Conservation (phyloP, 176 grass and related monocot species). For the Hordeum marinum region DNA sequence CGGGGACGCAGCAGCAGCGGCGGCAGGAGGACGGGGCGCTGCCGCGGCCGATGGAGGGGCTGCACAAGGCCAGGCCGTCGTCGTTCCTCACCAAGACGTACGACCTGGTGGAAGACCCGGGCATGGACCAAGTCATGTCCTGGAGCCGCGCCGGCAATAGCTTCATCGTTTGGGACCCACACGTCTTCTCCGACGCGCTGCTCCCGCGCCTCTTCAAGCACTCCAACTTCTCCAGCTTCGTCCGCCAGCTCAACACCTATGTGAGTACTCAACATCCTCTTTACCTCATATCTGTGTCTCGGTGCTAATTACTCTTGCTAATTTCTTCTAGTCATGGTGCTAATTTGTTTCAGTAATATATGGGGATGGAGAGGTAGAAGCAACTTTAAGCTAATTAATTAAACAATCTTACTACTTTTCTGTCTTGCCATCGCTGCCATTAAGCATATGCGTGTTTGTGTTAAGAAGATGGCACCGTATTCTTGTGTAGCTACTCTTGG, state of each 20-base stretch:
- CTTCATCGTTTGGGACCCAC: constrained; percentile 78
- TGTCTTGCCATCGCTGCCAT: neutral
- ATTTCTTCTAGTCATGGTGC: neutral
- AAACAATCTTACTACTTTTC: neutral
- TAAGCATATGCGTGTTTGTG: neutral
- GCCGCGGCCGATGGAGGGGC: constrained; percentile 60
- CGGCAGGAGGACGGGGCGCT: neutral
- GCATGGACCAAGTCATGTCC: constrained; percentile 55
- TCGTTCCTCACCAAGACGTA: constrained; percentile 85
- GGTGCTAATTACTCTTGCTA: no score
- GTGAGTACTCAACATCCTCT: constrained; percentile 1
- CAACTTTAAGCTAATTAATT: no score
- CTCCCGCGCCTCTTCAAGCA: constrained; percentile 88
- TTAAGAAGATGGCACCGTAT: neutral
- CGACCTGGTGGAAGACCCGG: constrained; percentile 62
- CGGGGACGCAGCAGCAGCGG: neutral
- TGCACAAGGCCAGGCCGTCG: constrained; percentile 59
- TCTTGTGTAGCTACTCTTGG: neutral
- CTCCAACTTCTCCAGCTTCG: constrained; percentile 84
- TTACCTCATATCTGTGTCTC: neutral
- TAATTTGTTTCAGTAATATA: neutral
- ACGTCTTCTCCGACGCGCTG: constrained; percentile 52
- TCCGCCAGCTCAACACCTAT: constrained; percentile 88
- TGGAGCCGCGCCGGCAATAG: constrained; percentile 60
- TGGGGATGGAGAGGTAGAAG: no score